phyloP scores from a whole-genome alignment of 306 rosid species.

The Prosopis cineraria region DNA sequence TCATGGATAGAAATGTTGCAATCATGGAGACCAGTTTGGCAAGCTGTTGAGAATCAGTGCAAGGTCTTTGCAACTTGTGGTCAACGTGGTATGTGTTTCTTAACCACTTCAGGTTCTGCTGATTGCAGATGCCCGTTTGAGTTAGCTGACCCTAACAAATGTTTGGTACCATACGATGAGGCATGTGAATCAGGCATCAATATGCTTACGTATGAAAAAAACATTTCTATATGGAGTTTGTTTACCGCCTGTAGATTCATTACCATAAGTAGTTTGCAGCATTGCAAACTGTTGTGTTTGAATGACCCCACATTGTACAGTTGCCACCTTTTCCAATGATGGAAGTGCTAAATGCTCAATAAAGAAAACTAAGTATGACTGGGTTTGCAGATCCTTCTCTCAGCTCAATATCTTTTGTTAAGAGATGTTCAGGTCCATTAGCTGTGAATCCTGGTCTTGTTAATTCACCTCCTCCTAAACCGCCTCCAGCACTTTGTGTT shows the following conservation, averaged over 20 bases:
- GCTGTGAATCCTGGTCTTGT: conserved; percentile 61
- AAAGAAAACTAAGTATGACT: conserved; percentile 57
- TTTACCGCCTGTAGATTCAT: conserved; percentile 55
- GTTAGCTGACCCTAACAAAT: conserved; percentile 41
- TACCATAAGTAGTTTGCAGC: conserved; percentile 47
- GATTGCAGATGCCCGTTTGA: conserved; percentile 67
- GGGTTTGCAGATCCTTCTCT: conserved; percentile 71
- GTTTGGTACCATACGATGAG: conserved; percentile 49
- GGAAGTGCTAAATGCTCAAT: conserved; percentile 69
- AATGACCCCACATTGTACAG: conserved; percentile 60
- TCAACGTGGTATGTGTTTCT: conserved; percentile 62
- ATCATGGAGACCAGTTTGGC: conserved; percentile 83
- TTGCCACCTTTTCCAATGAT: conserved; percentile 69
- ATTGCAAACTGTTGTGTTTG: conserved; percentile 61
- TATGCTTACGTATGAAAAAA: conserved; percentile 46
- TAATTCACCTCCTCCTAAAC: conserved; percentile 32
- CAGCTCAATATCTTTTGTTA: conserved; percentile 68
- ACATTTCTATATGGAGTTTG: conserved; percentile 65
- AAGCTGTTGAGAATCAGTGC: conserved; percentile 88
- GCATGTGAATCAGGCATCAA: conserved; percentile 50
- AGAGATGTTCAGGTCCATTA: conserved; percentile 67
- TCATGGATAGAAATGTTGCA: conserved; percentile 64
- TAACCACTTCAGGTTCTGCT: conserved; percentile 51
- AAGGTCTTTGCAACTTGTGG: conserved; percentile 80
- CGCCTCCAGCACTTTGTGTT: conserved; percentile 47